Evolutionary conservation across 805 yeast genomes (phyloP), one percentile per base, ranked within the genome.

Genomic region (Sungouiella blattae): DNA sequence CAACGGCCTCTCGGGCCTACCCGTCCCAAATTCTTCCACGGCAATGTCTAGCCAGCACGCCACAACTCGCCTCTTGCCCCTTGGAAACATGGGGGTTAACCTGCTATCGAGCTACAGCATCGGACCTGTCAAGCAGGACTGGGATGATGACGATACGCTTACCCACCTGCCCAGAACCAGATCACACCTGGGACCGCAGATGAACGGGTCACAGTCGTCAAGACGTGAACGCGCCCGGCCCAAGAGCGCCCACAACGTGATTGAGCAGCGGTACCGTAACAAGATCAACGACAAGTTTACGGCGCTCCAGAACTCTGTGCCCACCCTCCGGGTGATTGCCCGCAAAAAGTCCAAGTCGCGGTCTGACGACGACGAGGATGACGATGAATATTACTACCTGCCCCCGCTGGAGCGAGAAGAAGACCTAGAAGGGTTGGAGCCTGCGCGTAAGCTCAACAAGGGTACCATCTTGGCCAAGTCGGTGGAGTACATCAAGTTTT

Each of bases 401-500:
- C 26, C 28, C 5, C 26, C 27, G 13, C 26, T 17, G 20, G 27
- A 30, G 9, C 16, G 27, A 11, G 39, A 28, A 23, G 56, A 36
- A 36, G 80, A 78, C 36, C 61, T 83, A 16, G 93, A 84, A 44
- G 94, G 93, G 3, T 66, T 84, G 22, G 71, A 80, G 15, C 93
- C 93, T 0, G 88, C 89, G 7, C 60, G 75, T 22, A 83, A 83
- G 53, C 64, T 86, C 36, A 84, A 83, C 57, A 85, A 85, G 58
- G 93, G 91, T 11, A 81, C 82, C 18, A 83, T 85, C 11, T 63
- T 85, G 35, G 70, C 86, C 25, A 85, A 85, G 52, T 86, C 89
- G 6, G 80, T 87, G 1, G 94, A 85, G 59, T 86, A 86, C 56
- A 85, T 85, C 51, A 68, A 72, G 50, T 87, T 83, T 54, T 62